Evolutionary conservation across 129 eudicot species (phyloP).

Genomic region (Tagetes patula): DNA sequence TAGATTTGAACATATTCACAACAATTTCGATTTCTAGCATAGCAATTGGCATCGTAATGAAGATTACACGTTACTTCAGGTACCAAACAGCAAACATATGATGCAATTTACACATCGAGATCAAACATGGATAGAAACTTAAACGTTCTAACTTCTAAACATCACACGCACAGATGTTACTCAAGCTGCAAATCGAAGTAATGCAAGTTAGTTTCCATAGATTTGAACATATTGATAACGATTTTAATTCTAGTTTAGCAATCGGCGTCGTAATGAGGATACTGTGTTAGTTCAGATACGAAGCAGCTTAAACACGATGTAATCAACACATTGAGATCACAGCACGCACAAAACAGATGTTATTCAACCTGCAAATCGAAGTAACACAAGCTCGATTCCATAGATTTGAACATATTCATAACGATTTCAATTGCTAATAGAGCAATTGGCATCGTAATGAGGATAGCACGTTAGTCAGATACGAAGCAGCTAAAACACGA

Average conservation of each 20-base stretch:
- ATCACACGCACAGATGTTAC: background rate
- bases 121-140: too few species aligned
- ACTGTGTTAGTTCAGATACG: background rate
- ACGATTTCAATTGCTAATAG: background rate
- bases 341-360: too few species aligned
- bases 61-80: background rate
- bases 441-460: background rate
- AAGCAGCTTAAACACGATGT: too few species aligned
- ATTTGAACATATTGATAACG: background rate
- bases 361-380: too few species aligned
- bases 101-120: too few species aligned
- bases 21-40: background rate
- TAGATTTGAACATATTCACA: background rate
- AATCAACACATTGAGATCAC: too few species aligned
- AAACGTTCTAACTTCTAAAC: too few species aligned
- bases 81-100: too few species aligned
- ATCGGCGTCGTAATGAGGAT: background rate
- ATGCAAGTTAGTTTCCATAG: conserved; percentile 3
- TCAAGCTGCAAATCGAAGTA: background rate
- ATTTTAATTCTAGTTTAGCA: background rate
- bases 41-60: background rate
- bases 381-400: too few species aligned
- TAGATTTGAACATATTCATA: too few species aligned
- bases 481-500: too few species aligned
- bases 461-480: background rate